Base-by-base conservation (phyloP, 371 early-diverging fungal genomes). In the Syncephalastrum monosporum region DNA sequence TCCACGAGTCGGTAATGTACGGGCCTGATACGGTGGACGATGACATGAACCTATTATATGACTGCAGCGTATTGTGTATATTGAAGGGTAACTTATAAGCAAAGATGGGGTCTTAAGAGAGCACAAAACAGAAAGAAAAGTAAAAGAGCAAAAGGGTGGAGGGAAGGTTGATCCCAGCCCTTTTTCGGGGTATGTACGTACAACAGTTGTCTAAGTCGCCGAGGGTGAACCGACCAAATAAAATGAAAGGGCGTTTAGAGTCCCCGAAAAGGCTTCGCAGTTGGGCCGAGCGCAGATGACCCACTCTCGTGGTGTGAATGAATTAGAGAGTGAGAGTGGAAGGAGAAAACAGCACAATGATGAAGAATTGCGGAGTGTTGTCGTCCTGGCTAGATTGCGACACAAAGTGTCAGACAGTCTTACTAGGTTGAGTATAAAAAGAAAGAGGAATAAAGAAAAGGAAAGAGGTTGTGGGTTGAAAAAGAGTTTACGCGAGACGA, bases 21-120 rank as follows among this genome's bases (percentile, higher is more conserved):
- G 68, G 64, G 52, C 69, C 69, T 43, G 69, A 61, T 54, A 75
- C 57, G 51, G 76, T 72, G 60, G 76, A 68, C 55, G 72, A 75
- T 53, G 76, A 72, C 76, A 75, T 75, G 63, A 65, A 61, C 45
- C 38, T 33, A 33, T 33, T 33, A 10, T 33, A 33, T 10, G 38
- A 33, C 38, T 33, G 38, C 8, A 33, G 5, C 2, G 38, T 33
- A 33, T 5, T 10, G 10, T 12, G 38, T 33, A 33, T 33, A 33
- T 33, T 12, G 6, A 33, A 33, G 38, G 38, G 38, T 33, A 10
- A 8, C 38, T 33, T 24, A 57, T 25, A n/a, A 43, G 21, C 27
- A 21, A 48, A 27, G 27, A 27, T 27, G 27, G 27, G 27, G 27
- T 27, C 7, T 27, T 27, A 27, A 27, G 21, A 21, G 21, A 21